phyloP scores from a whole-genome alignment of 441 rosid genomes.

The Corymbia calophylla region DNA sequence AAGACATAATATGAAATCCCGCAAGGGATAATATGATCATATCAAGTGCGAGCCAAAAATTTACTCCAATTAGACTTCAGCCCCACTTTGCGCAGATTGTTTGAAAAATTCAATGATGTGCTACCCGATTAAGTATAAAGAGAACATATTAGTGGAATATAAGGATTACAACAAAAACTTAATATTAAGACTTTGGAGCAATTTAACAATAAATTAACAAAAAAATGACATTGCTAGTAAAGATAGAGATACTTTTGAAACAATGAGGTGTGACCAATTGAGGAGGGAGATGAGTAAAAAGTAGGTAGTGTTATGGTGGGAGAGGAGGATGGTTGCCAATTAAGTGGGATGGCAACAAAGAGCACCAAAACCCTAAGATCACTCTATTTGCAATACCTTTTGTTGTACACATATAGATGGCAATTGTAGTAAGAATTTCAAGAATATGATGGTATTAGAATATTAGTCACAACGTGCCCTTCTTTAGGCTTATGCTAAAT shows the following conservation, averaged over 20 bases:
- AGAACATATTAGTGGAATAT: not conserved
- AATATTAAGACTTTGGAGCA: not conserved
- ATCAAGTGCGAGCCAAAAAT: not conserved
- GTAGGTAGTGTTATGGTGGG: not conserved
- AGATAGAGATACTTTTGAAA: not conserved
- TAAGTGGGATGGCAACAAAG: not conserved
- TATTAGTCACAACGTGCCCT: not conserved
- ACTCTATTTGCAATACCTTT: not conserved
- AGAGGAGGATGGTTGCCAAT: not conserved
- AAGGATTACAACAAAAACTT: not conserved
- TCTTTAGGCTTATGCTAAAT: not conserved
- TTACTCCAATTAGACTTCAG: not conserved
- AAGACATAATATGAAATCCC: not conserved
- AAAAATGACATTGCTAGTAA: not conserved
- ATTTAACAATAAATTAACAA: not conserved
- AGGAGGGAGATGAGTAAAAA: not conserved
- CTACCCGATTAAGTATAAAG: not conserved
- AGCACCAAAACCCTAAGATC: not conserved
- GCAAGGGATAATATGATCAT: not conserved
- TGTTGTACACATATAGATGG: not conserved
- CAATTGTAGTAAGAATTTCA: not conserved
- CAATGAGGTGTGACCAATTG: not conserved
- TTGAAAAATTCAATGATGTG: not conserved
- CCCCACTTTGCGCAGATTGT: not conserved
- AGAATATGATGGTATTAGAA: not conserved